These are phyloP conservation scores for Curvularia spicifera DNA, from an alignment of 2,329 filamentous ascomycete species.

Conservation along the genomic window DNA sequence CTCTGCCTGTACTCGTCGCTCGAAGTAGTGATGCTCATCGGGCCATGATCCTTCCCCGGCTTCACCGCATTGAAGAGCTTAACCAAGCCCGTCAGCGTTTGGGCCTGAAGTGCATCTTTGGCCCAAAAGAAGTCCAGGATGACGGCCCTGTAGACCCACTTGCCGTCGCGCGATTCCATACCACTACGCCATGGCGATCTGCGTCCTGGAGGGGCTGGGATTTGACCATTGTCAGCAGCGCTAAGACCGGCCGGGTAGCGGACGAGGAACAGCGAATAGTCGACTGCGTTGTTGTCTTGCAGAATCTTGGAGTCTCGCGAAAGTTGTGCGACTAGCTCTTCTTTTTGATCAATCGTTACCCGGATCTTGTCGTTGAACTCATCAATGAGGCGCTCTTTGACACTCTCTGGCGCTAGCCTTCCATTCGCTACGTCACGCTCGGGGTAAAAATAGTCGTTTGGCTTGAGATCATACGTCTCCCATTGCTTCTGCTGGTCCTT, in stretches of 20 bases:
- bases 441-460: conserved; percentile 76
- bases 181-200: conserved; percentile 66
- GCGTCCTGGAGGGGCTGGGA: conserved; percentile 43
- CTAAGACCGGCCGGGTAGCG: conserved; percentile 57
- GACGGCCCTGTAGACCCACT: conserved; percentile 70
- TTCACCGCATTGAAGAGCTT: conserved; percentile 64
- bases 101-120: conserved; percentile 71
- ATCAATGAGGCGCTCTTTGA: conserved; percentile 70
- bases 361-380: conserved; percentile 70
- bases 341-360: conserved; percentile 62
- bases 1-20: conserved; percentile 69
- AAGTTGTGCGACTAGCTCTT: conserved; percentile 62
- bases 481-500: conserved; percentile 58
- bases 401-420: conserved; percentile 66
- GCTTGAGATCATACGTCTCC: conserved; percentile 79
- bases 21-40: conserved; percentile 77
- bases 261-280: conserved; percentile 77
- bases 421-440: conserved; percentile 74
- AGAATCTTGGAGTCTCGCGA: conserved; percentile 69
- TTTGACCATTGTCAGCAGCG: conserved; percentile 34
- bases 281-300: conserved; percentile 68
- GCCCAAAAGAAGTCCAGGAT: conserved; percentile 82
- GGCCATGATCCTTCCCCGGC: conserved; percentile 65
- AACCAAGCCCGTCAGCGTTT: conserved; percentile 69
- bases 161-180: conserved; percentile 65